phyloP scores from a whole-genome alignment of 2,329 filamentous ascomycete species.

The Lachnellula hyalina region DNA sequence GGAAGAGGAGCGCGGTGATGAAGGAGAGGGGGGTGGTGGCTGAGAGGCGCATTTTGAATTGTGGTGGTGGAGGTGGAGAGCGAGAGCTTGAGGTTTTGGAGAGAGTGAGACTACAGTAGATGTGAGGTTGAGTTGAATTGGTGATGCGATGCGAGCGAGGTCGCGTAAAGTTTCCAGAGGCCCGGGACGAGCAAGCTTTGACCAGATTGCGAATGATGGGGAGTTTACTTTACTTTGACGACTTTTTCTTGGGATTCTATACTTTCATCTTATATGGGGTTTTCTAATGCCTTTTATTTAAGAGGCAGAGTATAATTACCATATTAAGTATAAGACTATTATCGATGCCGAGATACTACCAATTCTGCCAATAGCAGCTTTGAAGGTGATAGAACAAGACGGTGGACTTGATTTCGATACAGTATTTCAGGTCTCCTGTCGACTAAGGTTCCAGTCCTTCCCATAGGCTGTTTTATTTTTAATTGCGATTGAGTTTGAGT shows the following conservation, averaged over 20 bases:
- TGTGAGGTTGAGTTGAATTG: neutral
- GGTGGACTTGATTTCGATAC: no score
- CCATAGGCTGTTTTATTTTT: no score
- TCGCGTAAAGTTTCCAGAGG: neutral
- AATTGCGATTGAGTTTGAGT: no score
- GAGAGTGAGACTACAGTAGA: neutral
- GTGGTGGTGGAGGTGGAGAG: constrained; percentile 5
- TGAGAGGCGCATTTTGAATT: constrained; percentile 34
- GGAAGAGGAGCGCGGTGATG: constrained; percentile 26
- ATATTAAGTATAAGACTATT: neutral
- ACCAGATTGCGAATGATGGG: neutral
- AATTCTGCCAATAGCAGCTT: no score
- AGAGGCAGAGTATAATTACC: neutral
- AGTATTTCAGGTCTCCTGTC: no score
- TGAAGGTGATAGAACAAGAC: no score
- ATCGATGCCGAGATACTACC: no score
- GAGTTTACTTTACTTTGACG: neutral
- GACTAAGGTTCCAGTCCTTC: no score
- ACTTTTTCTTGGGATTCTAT: neutral
- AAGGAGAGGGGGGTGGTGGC: constrained; percentile 28
- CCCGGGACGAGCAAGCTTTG: neutral
- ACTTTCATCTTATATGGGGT: neutral
- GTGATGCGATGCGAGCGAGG: neutral
- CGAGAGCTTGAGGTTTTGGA: neutral
- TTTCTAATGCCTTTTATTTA: neutral